Conservation (phyloP, 2,329 filamentous ascomycete genomes). For the Aspergillus oerlinghausenensis region DNA sequence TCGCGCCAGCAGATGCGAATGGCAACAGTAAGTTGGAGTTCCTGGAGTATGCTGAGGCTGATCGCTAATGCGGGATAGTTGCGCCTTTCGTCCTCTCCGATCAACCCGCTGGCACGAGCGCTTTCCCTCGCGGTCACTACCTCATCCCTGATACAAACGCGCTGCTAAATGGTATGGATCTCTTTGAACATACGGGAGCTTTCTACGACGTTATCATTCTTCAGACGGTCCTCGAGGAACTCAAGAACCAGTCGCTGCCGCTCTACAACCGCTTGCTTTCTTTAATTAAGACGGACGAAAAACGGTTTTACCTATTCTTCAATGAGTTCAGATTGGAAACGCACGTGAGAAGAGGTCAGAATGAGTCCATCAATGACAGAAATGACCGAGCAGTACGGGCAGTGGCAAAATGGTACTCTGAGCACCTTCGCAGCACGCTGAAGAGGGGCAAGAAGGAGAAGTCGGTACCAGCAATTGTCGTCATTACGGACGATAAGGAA, state of each 20-base stretch:
- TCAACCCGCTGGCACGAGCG: conserved; percentile 75
- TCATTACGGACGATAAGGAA: conserved; percentile 89
- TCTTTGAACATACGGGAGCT: conserved; percentile 85
- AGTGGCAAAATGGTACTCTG: conserved; percentile 84
- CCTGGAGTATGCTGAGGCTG: background rate
- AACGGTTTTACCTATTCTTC: conserved; percentile 98
- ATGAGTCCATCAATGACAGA: conserved; percentile 91
- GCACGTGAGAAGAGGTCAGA: conserved; percentile 66
- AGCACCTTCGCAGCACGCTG: conserved; percentile 65
- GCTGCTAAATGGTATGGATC: conserved; percentile 89
- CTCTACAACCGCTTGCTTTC: conserved; percentile 90
- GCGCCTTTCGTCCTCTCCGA: conserved; percentile 84
- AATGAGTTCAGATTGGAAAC: conserved; percentile 97
- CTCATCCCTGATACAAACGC: conserved; percentile 95
- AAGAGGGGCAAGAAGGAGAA: conserved; percentile 52
- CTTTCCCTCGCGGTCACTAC: conserved; percentile 85
- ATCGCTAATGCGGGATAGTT: conserved; percentile 47
- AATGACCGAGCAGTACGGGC: conserved; percentile 88
- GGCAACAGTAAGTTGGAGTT: conserved; percentile 57
- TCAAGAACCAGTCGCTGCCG: conserved; percentile 87
- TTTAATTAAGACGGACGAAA: conserved; percentile 90
- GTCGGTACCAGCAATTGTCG: conserved; percentile 71
- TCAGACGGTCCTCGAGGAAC: conserved; percentile 93
- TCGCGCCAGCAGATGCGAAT: conserved; percentile 72
- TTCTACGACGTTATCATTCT: conserved; percentile 97